Evolutionary conservation across 1,284 basidiomycete genomes (phyloP).

Genomic region (Thecaphora thlaspeos): DNA sequence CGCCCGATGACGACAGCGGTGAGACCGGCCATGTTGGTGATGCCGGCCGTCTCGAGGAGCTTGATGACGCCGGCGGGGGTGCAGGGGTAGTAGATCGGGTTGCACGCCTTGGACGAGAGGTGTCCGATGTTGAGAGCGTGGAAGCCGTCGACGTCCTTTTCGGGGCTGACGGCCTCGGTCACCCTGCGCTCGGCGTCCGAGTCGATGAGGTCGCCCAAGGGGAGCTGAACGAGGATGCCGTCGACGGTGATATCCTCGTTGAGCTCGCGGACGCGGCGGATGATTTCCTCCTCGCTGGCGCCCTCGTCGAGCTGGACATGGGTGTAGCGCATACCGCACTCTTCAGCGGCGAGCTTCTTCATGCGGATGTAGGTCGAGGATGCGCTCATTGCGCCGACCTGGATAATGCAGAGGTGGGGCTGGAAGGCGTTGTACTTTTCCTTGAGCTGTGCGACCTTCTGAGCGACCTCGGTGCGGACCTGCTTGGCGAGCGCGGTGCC

Average conservation of each 20-base stretch:
- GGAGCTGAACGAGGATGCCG: conserved; percentile 96
- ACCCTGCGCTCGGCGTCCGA: conserved; percentile 83
- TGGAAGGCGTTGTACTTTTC: conserved; percentile 76
- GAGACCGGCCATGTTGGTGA: conserved; percentile 62
- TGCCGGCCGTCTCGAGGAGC: conserved; percentile 80
- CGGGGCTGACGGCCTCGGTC: conserved; percentile 88
- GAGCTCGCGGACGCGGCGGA: conserved; percentile 74
- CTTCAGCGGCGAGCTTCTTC: conserved; percentile 93
- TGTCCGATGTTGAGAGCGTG: conserved; percentile 98
- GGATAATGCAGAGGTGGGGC: conserved; percentile 86
- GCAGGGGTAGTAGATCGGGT: conserved; percentile 89
- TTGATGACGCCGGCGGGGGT: conserved; percentile 91
- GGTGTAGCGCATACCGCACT: conserved; percentile 85
- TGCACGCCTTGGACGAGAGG: conserved; percentile 83
- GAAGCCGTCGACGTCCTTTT: conserved; percentile 99
- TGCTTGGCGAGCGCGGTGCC: conserved; percentile 86
- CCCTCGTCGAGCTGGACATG: conserved; percentile 73
- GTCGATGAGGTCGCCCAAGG: conserved; percentile 80
- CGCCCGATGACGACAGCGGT: conserved; percentile 91
- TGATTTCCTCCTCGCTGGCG: conserved; percentile 72
- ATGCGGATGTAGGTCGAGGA: conserved; percentile 92
- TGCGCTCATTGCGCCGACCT: conserved; percentile 87
- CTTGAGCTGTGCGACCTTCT: conserved; percentile 38
- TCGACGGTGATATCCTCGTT: conserved; percentile 81
- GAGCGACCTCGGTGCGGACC: conserved; percentile 53